Percentiles rank a stretch among this genome's conserved stretches.
Conservation (phyloP, 768 basidiomycete genomes). For the Pleurotus sapidus region DNA sequence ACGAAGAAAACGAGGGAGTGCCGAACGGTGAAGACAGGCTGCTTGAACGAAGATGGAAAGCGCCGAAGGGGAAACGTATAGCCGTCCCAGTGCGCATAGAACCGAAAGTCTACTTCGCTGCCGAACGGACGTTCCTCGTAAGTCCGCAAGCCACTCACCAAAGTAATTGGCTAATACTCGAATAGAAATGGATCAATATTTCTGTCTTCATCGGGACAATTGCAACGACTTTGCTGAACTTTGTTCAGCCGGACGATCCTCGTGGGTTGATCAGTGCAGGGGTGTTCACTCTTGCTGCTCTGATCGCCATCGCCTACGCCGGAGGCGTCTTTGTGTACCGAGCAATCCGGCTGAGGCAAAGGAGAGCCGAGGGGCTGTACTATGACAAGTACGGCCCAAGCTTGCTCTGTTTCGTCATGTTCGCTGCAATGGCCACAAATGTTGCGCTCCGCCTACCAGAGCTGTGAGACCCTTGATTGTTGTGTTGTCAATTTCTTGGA, state of each 20-base stretch:
- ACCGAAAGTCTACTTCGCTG: slow-evolving; percentile 97
- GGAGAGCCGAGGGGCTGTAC: slow-evolving; percentile 78
- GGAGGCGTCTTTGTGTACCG: slow-evolving; percentile 80
- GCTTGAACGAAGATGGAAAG: slow-evolving; percentile 66
- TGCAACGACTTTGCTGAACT: slow-evolving; percentile 88
- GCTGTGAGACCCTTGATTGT: slow-evolving; percentile 30
- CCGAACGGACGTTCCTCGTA: slow-evolving; percentile 91
- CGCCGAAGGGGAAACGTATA: slow-evolving; percentile 85
- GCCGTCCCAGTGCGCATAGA: slow-evolving; percentile 95
- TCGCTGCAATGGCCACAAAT: slow-evolving; percentile 71
- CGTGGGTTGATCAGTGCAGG: slow-evolving; percentile 83
- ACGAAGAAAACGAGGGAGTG: slow-evolving; percentile 21
- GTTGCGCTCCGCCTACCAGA: slow-evolving; percentile 66
- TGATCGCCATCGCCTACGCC: slow-evolving; percentile 85
- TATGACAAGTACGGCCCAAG: slow-evolving; percentile 90
- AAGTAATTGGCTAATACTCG: slow-evolving; percentile 6
- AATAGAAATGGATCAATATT: slow-evolving; percentile 86
- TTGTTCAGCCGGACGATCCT: slow-evolving; percentile 67
- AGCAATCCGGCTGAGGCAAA: slow-evolving; percentile 61
- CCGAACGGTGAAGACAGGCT: slow-evolving; percentile 46
- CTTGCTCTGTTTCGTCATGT: slow-evolving; percentile 64
- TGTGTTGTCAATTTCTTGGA: too few species aligned
- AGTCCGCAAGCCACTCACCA: slow-evolving; percentile 27
- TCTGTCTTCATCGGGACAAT: slow-evolving; percentile 87
- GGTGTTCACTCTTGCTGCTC: slow-evolving; percentile 86